Conservation (phyloP, 768 basidiomycete species). For the Lactarius tabidus region DNA sequence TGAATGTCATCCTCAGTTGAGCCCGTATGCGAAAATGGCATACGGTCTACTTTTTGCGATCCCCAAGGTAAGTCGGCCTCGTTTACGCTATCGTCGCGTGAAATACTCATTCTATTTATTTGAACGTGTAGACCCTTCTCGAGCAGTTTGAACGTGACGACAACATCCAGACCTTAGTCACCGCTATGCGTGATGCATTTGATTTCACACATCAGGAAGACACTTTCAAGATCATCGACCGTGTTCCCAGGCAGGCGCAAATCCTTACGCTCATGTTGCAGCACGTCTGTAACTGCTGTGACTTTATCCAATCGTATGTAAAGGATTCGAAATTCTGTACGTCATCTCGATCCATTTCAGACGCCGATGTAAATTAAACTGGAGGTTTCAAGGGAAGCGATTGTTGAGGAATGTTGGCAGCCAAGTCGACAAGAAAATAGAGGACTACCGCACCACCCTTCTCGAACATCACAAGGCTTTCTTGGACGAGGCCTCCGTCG, state of each 20-base stretch:
- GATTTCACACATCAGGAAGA: not conserved
- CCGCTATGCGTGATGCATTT: not conserved
- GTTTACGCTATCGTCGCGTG: too few relatives aligned
- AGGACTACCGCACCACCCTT: not conserved
- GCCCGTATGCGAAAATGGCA: not conserved
- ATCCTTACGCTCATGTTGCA: not conserved
- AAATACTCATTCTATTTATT: not conserved
- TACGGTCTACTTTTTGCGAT: not conserved
- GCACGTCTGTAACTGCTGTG: not conserved
- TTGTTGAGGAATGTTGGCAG: not conserved
- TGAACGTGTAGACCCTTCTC: not conserved
- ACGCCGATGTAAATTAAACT: not conserved
- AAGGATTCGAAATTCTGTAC: not conserved
- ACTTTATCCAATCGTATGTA: not conserved
- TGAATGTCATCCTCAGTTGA: not conserved
- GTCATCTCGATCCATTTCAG: not conserved
- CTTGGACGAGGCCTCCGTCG: not conserved
- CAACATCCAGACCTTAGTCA: not conserved
- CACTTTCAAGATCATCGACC: not conserved
- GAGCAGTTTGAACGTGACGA: not conserved
- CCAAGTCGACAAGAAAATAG: not conserved
- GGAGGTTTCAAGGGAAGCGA: not conserved
- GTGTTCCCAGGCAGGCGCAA: not conserved
- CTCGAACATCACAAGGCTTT: not conserved
- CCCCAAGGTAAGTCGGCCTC: not conserved